Percentiles rank a stretch among this genome's conserved stretches.
These are phyloP conservation scores for Colletotrichum cuscutae DNA, from an alignment of 2,329 filamentous ascomycete species.

Conservation along the genomic window DNA sequence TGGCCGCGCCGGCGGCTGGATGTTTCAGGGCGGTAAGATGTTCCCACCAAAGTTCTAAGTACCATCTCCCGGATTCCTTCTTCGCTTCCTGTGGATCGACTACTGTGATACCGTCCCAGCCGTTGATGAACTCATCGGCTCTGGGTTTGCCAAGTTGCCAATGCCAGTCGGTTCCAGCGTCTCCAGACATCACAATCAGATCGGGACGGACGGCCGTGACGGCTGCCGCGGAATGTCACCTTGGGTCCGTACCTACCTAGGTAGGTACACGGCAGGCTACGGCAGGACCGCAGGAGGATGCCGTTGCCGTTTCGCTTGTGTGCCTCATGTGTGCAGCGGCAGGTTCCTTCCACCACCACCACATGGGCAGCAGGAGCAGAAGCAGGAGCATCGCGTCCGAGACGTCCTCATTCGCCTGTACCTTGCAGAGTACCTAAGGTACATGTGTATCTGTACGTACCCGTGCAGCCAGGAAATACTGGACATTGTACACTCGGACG, in stretches of 20 bases:
- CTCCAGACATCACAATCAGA: slow-evolving; percentile 7
- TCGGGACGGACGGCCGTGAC: slow-evolving; percentile 12
- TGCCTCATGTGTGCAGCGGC: neutral
- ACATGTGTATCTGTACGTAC: neutral
- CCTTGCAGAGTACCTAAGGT: neutral
- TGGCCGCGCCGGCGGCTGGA: slow-evolving; percentile 20
- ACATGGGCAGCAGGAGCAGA: neutral
- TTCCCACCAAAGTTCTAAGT: slow-evolving; percentile 28
- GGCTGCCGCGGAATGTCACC: neutral
- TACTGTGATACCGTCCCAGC: neutral
- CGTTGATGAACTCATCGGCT: neutral
- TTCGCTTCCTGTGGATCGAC: neutral
- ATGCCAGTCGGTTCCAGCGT: slow-evolving; percentile 2
- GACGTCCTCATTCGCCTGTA: slow-evolving; percentile 1
- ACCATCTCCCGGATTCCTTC: neutral
- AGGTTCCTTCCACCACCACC: neutral
- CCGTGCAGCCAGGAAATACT: neutral
- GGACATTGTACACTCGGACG: neutral
- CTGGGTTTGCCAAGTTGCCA: neutral
- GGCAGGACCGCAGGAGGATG: neutral
- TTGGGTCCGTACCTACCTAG: neutral
- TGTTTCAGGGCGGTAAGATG: slow-evolving; percentile 35
- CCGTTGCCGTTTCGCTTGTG: neutral
- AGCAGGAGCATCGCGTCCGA: neutral
- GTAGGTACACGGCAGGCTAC: too few species aligned